Percentiles rank a stretch among this genome's conserved stretches.
These are phyloP conservation scores for Boletus pseudo-olivaceus DNA, from an alignment of 768 basidiomycete species.

Conservation along the genomic window DNA sequence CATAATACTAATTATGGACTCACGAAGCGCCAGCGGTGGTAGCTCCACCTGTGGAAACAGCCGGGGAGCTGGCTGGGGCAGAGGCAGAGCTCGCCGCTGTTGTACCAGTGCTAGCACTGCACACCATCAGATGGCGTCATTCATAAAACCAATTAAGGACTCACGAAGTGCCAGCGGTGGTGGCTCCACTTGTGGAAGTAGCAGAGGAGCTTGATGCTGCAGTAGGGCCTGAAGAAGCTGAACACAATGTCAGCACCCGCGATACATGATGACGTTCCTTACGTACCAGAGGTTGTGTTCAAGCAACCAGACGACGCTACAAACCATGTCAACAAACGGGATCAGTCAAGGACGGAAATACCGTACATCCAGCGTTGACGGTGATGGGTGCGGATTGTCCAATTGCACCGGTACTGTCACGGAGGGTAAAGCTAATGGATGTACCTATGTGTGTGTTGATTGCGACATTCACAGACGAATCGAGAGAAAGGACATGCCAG, in stretches of 20 bases:
- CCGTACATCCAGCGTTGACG: slow-evolving; percentile 49
- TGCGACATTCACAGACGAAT: background rate
- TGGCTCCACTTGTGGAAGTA: background rate
- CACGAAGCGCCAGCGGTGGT: slow-evolving; percentile 12
- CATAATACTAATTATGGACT: slow-evolving; percentile 4
- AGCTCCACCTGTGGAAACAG: background rate
- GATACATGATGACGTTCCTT: slow-evolving; percentile 13
- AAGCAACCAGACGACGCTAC: slow-evolving; percentile 32
- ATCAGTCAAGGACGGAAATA: background rate
- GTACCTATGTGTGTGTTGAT: slow-evolving; percentile 35
- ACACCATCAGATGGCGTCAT: slow-evolving; percentile 12
- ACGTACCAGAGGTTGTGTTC: slow-evolving; percentile 21
- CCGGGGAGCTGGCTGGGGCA: background rate
- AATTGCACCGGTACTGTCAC: slow-evolving; percentile 53
- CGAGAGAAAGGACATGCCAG: slow-evolving; percentile 30
- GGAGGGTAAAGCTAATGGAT: slow-evolving; percentile 53
- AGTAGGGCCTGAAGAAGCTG: slow-evolving; percentile 24
- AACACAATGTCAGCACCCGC: slow-evolving; percentile 14
- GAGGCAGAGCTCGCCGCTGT: background rate
- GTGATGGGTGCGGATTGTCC: slow-evolving; percentile 53
- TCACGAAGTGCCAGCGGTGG: slow-evolving; percentile 17
- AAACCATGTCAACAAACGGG: slow-evolving; percentile 15
- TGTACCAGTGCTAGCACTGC: background rate
- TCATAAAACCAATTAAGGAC: background rate
- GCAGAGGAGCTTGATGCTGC: slow-evolving; percentile 4